Conservation (phyloP, 2,329 filamentous ascomycete genomes). For the Fusarium nodosum region DNA sequence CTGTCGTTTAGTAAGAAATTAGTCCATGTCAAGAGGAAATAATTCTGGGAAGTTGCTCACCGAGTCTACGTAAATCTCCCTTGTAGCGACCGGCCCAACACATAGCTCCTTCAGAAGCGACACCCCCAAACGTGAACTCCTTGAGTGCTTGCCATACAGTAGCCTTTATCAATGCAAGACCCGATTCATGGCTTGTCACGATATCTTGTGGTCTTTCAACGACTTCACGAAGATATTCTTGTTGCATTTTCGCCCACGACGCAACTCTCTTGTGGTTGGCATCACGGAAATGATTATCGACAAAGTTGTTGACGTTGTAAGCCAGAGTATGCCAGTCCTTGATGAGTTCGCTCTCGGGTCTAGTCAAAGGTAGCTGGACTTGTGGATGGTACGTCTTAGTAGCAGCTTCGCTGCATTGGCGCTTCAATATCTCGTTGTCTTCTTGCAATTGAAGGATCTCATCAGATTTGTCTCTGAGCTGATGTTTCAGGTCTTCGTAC, state of each 20-base stretch:
- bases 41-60: neutral
- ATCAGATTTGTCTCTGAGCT: no score
- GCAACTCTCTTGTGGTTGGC: no score
- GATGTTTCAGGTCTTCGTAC: no score
- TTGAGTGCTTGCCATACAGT: neutral
- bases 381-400: no score
- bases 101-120: neutral
- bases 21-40: neutral
- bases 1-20: neutral
- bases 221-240: neutral
- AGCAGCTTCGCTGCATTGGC: no score
- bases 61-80: neutral
- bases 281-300: no score
- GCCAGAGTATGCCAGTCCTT: no score
- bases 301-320: no score
- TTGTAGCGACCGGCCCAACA: neutral
- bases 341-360: no score
- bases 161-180: neutral
- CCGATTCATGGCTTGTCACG: neutral
- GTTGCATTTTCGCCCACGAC: neutral
- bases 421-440: no score
- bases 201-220: neutral
- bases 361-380: no score
- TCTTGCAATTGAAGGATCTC: no score
- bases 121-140: neutral